These are phyloP conservation scores for Gossypium thurberi DNA, from an alignment of 345 rosid genomes.

Conservation along the genomic window DNA sequence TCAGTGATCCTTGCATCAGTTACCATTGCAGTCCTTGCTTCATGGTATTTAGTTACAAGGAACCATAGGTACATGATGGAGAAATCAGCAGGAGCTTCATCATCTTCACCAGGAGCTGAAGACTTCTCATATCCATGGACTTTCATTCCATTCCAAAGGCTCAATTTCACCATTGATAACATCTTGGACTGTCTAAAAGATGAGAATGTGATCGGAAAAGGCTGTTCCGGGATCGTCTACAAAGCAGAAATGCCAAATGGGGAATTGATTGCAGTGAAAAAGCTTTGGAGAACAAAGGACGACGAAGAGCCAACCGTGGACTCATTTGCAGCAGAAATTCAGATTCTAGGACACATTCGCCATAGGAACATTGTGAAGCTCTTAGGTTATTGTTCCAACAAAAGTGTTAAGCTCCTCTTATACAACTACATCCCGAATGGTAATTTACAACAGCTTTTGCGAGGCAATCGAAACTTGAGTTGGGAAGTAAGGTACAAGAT, in stretches of 20 bases:
- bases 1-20: conserved; percentile 54
- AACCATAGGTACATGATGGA: conserved; percentile 48
- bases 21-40: conserved; percentile 49
- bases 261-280: conserved; percentile 74
- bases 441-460: conserved; percentile 70
- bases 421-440: conserved; percentile 84
- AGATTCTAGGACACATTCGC: conserved; percentile 82
- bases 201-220: conserved; percentile 89
- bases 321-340: conserved; percentile 88
- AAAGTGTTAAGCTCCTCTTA: conserved; percentile 71
- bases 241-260: conserved; percentile 82
- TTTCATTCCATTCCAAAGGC: conserved; percentile 88
- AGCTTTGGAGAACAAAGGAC: conserved; percentile 71
- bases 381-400: conserved; percentile 82
- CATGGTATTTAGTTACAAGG: conserved; percentile 54
- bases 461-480: conserved; percentile 59
- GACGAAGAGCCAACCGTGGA: conserved; percentile 52
- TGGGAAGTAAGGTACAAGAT: conserved; percentile 94
- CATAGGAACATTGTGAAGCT: conserved; percentile 87
- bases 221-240: conserved; percentile 88
- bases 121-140: conserved; percentile 97
- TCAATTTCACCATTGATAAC: conserved; percentile 60
- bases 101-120: conserved; percentile 43
- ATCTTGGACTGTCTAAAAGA: conserved; percentile 66
- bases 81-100: conserved; percentile 39